Conservation (phyloP, 352 stramenopile species). For the Phytophthora constricta region DNA sequence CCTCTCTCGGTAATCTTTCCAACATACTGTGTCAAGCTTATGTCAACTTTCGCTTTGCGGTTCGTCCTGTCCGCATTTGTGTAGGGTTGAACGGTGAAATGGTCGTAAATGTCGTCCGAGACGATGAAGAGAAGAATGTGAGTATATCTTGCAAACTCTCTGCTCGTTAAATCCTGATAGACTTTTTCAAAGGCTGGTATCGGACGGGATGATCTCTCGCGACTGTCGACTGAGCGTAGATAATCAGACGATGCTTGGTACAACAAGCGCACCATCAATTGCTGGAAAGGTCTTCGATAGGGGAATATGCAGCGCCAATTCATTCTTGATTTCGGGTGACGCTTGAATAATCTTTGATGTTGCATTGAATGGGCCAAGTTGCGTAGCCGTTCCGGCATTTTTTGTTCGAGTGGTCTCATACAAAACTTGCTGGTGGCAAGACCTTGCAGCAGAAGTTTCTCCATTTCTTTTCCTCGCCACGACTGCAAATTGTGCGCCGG, state of each 20-base stretch:
- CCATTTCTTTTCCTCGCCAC: conserved; percentile 11
- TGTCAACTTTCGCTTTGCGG: conserved; percentile 5
- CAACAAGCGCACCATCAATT: conserved; percentile 39
- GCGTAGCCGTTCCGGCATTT: background rate
- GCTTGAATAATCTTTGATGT: conserved; percentile 29
- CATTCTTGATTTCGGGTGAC: conserved; percentile 31
- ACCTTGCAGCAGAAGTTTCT: conserved; percentile 14
- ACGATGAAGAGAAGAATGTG: conserved; percentile 41
- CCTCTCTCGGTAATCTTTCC: background rate
- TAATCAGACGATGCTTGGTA: conserved; percentile 22
- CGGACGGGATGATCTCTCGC: conserved; percentile 28
- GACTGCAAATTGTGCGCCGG: conserved; percentile 5
- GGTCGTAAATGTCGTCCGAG: conserved; percentile 34
- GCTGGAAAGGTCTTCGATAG: conserved; percentile 37
- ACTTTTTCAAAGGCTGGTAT: conserved; percentile 33
- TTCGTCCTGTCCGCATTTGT: conserved; percentile 13
- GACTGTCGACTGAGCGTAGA: conserved; percentile 36
- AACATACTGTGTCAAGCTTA: conserved; percentile 21
- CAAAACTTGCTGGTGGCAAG: conserved; percentile 12
- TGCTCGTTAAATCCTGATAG: conserved; percentile 11
- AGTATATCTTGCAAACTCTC: background rate
- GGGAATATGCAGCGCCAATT: conserved; percentile 33
- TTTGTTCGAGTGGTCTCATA: conserved; percentile 5
- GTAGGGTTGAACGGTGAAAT: conserved; percentile 28
- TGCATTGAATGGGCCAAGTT: conserved; percentile 18